Evolutionary conservation across 2,329 filamentous ascomycete species (phyloP).

Genomic region (Colletotrichum spaethianum): DNA sequence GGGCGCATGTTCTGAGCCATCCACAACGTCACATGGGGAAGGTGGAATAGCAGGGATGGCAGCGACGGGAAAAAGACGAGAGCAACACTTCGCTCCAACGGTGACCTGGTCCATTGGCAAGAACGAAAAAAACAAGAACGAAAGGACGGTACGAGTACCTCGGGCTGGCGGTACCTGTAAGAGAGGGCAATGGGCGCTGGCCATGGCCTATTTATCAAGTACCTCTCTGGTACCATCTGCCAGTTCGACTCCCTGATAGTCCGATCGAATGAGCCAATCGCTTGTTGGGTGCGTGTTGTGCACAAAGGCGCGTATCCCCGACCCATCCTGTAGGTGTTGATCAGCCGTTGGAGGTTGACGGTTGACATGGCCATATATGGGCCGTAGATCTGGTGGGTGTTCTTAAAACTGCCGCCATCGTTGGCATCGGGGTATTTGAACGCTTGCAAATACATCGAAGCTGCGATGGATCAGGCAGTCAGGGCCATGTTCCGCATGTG

Average conservation of each 20-base stretch:
- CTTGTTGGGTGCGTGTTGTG: background rate
- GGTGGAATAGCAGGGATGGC: conserved; percentile 27
- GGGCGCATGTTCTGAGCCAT: conserved; percentile 20
- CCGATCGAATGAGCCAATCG: background rate
- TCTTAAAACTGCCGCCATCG: background rate
- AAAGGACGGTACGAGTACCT: conserved; percentile 12
- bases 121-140: no score
- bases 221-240: background rate
- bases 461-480: background rate
- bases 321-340: background rate
- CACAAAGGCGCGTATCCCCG: conserved; percentile 7
- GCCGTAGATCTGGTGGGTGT: background rate
- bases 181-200: background rate
- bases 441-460: background rate
- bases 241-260: background rate
- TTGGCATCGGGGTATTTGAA: background rate
- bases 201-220: background rate
- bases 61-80: conserved; percentile 24
- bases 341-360: background rate
- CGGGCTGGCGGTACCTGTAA: background rate
- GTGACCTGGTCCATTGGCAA: conserved; percentile 15
- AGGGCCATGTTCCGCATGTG: background rate
- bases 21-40: conserved; percentile 30
- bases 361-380: background rate
- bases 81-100: conserved; percentile 5